Conservation (phyloP, 768 basidiomycete species). For the Leccinum arenicola region DNA sequence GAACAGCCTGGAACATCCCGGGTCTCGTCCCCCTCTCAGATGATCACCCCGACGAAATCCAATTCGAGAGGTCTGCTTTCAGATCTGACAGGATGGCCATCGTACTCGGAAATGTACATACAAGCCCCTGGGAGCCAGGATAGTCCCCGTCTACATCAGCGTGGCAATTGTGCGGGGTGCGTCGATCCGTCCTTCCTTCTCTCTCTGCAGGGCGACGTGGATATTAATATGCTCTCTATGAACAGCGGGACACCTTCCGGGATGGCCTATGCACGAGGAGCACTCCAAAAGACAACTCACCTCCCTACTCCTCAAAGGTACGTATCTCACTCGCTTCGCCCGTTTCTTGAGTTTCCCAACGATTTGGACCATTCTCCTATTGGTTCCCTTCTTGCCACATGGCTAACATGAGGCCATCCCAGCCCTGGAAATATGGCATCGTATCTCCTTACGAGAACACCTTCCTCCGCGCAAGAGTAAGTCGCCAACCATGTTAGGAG, state of each 20-base stretch:
- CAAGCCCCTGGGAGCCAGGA: conserved; percentile 17
- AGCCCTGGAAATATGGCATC: conserved; percentile 35
- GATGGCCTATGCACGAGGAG: background rate
- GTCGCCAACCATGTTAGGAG: conserved; percentile 2
- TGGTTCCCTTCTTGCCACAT: conserved; percentile 1
- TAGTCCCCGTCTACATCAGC: conserved; percentile 4
- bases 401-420: conserved; percentile 12
- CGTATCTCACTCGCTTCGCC: background rate
- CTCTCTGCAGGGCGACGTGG: background rate
- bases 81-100: conserved; percentile 16
- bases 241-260: conserved; percentile 11
- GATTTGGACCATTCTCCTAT: background rate
- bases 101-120: conserved; percentile 10
- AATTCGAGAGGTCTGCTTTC: conserved; percentile 9
- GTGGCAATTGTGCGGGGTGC: conserved; percentile 14
- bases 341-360: background rate
- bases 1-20: conserved; percentile 1
- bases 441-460: conserved; percentile 26
- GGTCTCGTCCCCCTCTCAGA: conserved; percentile 6
- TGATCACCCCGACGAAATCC: conserved; percentile 12
- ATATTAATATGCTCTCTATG: background rate
- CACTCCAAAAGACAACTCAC: conserved; percentile 20
- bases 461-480: conserved; percentile 19
- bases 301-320: conserved; percentile 34
- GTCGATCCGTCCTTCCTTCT: conserved; percentile 1